Evolutionary conservation across 1,284 basidiomycete species (phyloP).

Genomic region (Trametes versicolor): DNA sequence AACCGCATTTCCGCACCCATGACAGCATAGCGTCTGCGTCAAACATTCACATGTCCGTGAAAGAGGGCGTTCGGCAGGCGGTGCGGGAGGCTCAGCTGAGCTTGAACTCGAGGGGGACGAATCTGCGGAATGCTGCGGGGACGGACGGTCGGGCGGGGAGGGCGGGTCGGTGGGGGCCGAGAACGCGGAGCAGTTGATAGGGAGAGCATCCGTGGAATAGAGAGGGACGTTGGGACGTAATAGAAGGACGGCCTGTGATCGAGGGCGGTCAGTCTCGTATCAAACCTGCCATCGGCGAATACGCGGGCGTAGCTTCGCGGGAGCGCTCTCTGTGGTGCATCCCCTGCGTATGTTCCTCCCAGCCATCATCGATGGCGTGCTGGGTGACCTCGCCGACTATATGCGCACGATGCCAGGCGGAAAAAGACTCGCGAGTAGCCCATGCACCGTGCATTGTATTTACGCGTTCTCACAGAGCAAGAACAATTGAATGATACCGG

Average conservation of each 20-base stretch:
- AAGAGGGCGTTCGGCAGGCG: conserved; percentile 20
- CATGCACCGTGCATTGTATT: background rate
- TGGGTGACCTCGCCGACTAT: background rate
- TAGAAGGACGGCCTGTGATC: conserved; percentile 77
- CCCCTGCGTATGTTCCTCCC: conserved; percentile 2
- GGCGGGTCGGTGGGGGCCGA: conserved; percentile 52
- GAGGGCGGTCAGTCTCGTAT: conserved; percentile 23
- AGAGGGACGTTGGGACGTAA: conserved; percentile 85
- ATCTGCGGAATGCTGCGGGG: too few species aligned
- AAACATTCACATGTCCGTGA: conserved; percentile 74
- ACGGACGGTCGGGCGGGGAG: conserved; percentile 36
- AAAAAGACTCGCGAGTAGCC: background rate
- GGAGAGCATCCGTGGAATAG: conserved; percentile 86
- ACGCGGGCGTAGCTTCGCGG: conserved; percentile 19
- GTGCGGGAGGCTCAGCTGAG: conserved; percentile 5
- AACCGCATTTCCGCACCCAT: conserved; percentile 79
- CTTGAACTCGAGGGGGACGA: conserved; percentile 24
- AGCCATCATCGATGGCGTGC: background rate
- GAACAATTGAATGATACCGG: conserved; percentile 9
- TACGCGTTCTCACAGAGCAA: conserved; percentile 1
- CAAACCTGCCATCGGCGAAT: background rate
- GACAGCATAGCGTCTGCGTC: conserved; percentile 83
- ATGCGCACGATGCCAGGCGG: background rate
- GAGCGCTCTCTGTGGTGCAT: conserved; percentile 14
- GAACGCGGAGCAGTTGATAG: conserved; percentile 77